A percentile compares a stretch with the other conserved stretches of the same genome.
Conservation (phyloP, 176 grass and related monocot genomes). For the Zea luxurians region DNA sequence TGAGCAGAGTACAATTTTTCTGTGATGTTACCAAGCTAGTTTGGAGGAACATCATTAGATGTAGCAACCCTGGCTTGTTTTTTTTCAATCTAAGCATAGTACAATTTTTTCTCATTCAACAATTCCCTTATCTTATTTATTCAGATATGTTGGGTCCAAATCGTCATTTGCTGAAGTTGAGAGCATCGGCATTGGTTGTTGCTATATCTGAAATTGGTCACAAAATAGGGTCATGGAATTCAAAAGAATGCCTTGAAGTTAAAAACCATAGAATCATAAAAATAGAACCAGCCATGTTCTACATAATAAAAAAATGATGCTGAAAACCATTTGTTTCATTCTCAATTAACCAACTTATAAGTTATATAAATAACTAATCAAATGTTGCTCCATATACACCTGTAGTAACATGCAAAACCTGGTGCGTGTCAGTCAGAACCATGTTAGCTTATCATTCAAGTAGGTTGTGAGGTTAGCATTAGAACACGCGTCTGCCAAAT, state of each 20-base stretch:
- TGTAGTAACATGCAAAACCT: background rate
- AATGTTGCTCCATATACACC: background rate
- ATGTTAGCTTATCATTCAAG: constrained; percentile 3
- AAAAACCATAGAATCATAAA: background rate
- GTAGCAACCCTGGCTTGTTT: too few species aligned
- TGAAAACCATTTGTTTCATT: constrained; percentile 27
- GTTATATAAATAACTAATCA: background rate
- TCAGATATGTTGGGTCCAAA: too few species aligned
- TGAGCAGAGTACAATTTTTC: too few species aligned
- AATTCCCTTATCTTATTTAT: too few species aligned
- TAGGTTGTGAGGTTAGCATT: background rate
- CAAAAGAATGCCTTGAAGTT: background rate
- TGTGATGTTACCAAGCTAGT: too few species aligned
- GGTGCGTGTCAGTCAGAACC: background rate
- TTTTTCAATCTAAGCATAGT: too few species aligned
- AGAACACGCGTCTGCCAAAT: background rate
- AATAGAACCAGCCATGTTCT: background rate
- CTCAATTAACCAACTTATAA: background rate
- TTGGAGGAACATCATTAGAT: too few species aligned
- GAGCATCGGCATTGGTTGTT: too few species aligned
- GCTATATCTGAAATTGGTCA: constrained; percentile 11
- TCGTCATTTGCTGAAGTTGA: too few species aligned
- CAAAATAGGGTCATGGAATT: background rate
- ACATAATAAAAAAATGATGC: background rate
- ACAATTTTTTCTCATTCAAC: too few species aligned